Base-by-base conservation (phyloP, 345 rosid species). In the Citrus cavaleriei region DNA sequence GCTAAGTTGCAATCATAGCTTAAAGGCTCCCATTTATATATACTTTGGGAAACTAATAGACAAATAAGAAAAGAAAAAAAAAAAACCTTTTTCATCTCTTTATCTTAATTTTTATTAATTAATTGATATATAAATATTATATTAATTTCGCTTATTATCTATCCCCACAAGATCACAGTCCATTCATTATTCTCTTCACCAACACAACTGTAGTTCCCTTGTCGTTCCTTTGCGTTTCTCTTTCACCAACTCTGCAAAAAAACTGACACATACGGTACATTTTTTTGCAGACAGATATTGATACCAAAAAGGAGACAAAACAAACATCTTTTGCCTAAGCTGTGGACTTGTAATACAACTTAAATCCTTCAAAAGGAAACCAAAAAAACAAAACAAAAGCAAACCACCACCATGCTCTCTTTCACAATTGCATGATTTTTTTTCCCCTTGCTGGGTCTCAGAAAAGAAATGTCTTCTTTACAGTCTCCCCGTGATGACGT, bases 391-490 rank as follows among this genome's bases (percentile, higher is more conserved):
- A 27, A 74, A 55, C 3, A 35, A 38, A 30, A 12, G 28, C 4
- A 28, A 46, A 22, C 27, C 68, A 30, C 72, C 51, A 80, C 79
- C 83, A 77, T 81, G 85, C 38, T 82, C 64, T 78, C 72, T 78
- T 70, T 84, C 51, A 49, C 62, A 49, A 51, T 64, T 75, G 59
- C 66, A 34, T 68, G 65, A 67, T 46, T 7, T 7, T 38, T 46
- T 13, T 61, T 49, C 3, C 4, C 16, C 65, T 46, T 25, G 74
- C 55, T 77, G 78, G 79, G 68, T 61, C 51, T 62, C 73, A 72
- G 6, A 4, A 18, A 54, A 18, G 19, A 78, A 77, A 90, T 90
- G 94, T 67, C 85, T 68, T 76, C 78, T 81, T 75, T 72, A 71
- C 74, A 30, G 65, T 12, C 78, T 37, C 28, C 74, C 71, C 81